Conservation (phyloP, 441 rosid species). For the Eutrema salsugineum region DNA sequence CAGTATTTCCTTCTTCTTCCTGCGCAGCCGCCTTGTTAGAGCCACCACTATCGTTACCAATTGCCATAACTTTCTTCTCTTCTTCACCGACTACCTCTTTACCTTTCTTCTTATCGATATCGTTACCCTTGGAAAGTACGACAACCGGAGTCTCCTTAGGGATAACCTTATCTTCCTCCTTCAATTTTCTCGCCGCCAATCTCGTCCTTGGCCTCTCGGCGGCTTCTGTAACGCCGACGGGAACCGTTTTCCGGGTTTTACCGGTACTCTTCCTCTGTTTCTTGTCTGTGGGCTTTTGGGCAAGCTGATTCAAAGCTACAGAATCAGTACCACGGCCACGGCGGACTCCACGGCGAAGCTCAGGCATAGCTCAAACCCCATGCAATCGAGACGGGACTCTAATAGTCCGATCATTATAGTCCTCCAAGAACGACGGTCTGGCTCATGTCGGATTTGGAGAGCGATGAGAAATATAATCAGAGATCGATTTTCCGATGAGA, state of each 20-base stretch:
- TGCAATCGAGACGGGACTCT: constrained; percentile 49
- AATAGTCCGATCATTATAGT: constrained; percentile 42
- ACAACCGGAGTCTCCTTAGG: constrained; percentile 32
- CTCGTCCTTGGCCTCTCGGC: constrained; percentile 65
- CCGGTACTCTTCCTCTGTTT: constrained; percentile 32
- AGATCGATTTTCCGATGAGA: constrained; percentile 26
- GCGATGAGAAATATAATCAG: neutral
- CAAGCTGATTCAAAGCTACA: constrained; percentile 35
- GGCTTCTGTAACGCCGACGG: constrained; percentile 40
- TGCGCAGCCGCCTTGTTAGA: constrained; percentile 80
- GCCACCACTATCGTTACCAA: constrained; percentile 90
- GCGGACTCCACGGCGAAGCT: constrained; percentile 77
- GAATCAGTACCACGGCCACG: constrained; percentile 52
- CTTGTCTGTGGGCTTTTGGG: constrained; percentile 8
- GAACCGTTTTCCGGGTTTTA: constrained; percentile 44
- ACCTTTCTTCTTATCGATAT: constrained; percentile 36
- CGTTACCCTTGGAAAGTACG: constrained; percentile 34
- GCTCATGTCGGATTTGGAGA: constrained; percentile 26
- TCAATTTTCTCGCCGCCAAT: constrained; percentile 49
- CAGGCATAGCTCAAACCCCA: constrained; percentile 89
- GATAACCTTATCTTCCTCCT: constrained; percentile 31
- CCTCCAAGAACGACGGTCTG: constrained; percentile 16
- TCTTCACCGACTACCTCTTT: constrained; percentile 32
- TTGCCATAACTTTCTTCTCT: constrained; percentile 32
- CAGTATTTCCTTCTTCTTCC: constrained; percentile 90